phyloP scores from a whole-genome alignment of 1,284 basidiomycete genomes.

The Ceratobasidium papillatum region DNA sequence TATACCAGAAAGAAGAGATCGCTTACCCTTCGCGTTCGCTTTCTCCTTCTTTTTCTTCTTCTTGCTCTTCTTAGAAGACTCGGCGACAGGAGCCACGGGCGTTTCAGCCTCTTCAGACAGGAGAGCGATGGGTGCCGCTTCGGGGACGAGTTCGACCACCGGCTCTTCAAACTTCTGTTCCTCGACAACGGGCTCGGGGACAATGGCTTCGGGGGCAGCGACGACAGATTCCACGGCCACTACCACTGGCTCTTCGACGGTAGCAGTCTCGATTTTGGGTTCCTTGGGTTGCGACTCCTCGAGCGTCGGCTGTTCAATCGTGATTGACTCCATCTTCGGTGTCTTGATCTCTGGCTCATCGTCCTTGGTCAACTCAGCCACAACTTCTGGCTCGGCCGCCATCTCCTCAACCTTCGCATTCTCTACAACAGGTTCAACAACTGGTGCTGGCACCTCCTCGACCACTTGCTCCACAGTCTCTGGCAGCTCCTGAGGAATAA shows the following conservation, averaged over 20 bases:
- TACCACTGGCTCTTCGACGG: background rate
- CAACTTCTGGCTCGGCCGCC: background rate
- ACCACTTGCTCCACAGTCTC: background rate
- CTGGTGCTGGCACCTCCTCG: background rate
- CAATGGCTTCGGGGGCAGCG: background rate
- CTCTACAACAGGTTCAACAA: background rate
- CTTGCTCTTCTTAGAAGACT: conserved; percentile 19
- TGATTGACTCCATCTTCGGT: background rate
- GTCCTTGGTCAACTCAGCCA: background rate
- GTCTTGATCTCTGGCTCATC: background rate
- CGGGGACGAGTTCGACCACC: background rate
- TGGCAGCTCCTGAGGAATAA: background rate
- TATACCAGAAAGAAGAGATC: background rate
- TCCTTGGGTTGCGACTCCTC: conserved; percentile 11
- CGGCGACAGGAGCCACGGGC: conserved; percentile 3
- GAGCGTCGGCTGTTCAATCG: background rate
- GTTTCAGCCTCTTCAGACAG: background rate
- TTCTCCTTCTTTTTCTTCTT: conserved; percentile 20
- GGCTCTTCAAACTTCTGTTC: background rate
- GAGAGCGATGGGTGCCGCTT: background rate
- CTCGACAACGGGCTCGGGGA: conserved; percentile 11
- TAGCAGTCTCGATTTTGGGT: background rate
- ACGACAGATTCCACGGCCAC: background rate
- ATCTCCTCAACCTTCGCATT: background rate
- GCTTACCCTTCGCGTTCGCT: conserved; percentile 7